Conservation (phyloP, 1,284 basidiomycete genomes). For the Spongiforma sp. region DNA sequence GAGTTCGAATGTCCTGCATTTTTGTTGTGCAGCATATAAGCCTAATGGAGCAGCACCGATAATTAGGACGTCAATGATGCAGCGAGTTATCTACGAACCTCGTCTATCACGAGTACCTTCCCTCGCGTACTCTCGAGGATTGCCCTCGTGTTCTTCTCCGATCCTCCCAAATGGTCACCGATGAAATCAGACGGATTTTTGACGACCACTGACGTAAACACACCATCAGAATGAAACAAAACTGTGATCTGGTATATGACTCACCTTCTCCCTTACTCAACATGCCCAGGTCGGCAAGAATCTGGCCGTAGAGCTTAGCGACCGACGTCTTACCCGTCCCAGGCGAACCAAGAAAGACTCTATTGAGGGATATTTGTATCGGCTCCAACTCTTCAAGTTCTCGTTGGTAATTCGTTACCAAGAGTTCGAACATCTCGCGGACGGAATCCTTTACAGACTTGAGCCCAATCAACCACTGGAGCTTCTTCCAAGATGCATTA, state of each 20-base stretch:
- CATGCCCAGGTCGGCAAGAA: not conserved
- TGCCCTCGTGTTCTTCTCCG: not conserved
- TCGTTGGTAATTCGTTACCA: not conserved
- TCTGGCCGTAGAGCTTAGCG: not conserved
- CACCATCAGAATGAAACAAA: not conserved
- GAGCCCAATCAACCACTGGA: not conserved
- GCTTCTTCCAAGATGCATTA: not conserved
- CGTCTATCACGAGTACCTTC: not conserved
- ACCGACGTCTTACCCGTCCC: not conserved
- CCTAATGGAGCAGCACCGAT: not conserved
- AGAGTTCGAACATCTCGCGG: not conserved
- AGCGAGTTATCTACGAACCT: not conserved
- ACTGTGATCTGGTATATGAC: not conserved
- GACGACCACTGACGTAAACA: not conserved
- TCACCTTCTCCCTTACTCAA: constrained; percentile 1
- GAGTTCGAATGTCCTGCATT: not conserved
- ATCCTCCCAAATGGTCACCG: not conserved
- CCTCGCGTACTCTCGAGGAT: not conserved
- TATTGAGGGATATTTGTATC: not conserved
- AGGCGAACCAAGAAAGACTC: not conserved
- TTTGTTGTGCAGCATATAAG: not conserved
- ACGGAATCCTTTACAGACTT: not conserved
- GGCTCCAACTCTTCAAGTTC: not conserved
- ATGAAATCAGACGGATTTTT: not conserved
- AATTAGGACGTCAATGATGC: not conserved